phyloP scores from a whole-genome alignment of 2,329 filamentous ascomycete species.

The Monosporascus sp. region DNA sequence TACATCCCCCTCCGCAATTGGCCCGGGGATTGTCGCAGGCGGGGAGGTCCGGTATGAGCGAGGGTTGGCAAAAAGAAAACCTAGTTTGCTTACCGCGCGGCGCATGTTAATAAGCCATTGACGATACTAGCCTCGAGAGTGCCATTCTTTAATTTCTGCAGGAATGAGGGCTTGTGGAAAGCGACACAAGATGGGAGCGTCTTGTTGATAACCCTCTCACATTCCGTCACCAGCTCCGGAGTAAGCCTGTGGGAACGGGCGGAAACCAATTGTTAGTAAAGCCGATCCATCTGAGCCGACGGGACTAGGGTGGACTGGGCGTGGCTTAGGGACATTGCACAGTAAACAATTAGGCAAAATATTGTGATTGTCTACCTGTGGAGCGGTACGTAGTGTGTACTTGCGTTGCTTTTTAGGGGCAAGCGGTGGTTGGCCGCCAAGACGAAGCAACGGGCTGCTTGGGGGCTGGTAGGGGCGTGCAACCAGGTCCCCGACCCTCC shows the following conservation, averaged over 20 bases:
- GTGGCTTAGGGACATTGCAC: background rate
- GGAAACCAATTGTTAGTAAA: slow-evolving; percentile 17
- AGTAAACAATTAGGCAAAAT: background rate
- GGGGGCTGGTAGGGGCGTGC: background rate
- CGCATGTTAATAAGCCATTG: slow-evolving; percentile 53
- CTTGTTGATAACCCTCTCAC: slow-evolving; percentile 56
- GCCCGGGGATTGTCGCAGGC: slow-evolving; percentile 3
- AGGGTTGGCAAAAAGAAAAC: slow-evolving; percentile 10
- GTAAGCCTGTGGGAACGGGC: slow-evolving; percentile 37
- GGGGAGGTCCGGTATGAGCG: slow-evolving; percentile 12
- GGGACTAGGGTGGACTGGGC: slow-evolving; percentile 13
- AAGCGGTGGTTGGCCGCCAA: background rate
- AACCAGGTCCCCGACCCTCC: background rate
- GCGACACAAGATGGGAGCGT: slow-evolving; percentile 57
- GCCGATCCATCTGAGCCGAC: slow-evolving; percentile 16
- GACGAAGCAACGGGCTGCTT: background rate
- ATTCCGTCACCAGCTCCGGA: slow-evolving; percentile 53
- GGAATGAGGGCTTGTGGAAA: slow-evolving; percentile 58
- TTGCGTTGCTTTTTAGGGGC: background rate
- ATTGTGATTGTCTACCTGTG: background rate
- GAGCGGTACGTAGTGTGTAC: background rate
- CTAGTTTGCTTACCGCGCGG: slow-evolving; percentile 45
- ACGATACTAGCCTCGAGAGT: slow-evolving; percentile 52
- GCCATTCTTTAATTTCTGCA: slow-evolving; percentile 54
- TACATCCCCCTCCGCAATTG: background rate